Evolutionary conservation across 1,284 basidiomycete genomes (phyloP).

Genomic region (Stereum hirsutum): DNA sequence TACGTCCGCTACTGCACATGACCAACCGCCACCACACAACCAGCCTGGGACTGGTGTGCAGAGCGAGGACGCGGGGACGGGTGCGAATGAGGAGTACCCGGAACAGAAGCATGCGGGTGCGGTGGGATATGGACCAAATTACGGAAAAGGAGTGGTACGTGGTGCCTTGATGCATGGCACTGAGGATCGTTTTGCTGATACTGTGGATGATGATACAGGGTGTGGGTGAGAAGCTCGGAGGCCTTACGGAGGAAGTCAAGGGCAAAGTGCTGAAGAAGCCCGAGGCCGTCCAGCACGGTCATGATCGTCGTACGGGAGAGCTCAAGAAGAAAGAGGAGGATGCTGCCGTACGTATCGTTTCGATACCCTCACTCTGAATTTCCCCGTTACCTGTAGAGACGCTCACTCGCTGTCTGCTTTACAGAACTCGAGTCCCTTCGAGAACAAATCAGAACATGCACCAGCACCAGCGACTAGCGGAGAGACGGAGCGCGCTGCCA

Average conservation of each 20-base stretch:
- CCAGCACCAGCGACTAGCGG: no score
- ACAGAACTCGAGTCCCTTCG: no score
- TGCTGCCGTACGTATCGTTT: constrained; percentile 20
- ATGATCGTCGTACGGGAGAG: constrained; percentile 37
- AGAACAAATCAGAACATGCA: no score
- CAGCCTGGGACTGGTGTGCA: no score
- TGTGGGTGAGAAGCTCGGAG: constrained; percentile 35
- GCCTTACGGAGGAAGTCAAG: constrained; percentile 40
- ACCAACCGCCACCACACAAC: no score
- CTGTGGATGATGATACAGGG: constrained; percentile 26
- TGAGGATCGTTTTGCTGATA: no score
- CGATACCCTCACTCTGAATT: no score
- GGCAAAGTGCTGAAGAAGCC: constrained; percentile 41
- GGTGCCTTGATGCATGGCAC: not conserved
- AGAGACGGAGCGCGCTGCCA: no score
- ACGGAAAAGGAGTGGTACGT: constrained; percentile 23
- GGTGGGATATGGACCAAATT: constrained; percentile 31
- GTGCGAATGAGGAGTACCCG: constrained; percentile 19
- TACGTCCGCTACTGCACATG: no score
- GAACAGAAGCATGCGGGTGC: constrained; percentile 30
- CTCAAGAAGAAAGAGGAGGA: constrained; percentile 34
- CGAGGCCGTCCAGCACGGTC: constrained; percentile 35
- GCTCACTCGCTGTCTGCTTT: no score
- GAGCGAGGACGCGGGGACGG: not conserved
- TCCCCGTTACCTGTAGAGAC: no score